A percentile compares a stretch with the other conserved stretches of the same genome.
phyloP scores from a whole-genome alignment of 2,329 filamentous ascomycete species.

The Diplodia sapinea region DNA sequence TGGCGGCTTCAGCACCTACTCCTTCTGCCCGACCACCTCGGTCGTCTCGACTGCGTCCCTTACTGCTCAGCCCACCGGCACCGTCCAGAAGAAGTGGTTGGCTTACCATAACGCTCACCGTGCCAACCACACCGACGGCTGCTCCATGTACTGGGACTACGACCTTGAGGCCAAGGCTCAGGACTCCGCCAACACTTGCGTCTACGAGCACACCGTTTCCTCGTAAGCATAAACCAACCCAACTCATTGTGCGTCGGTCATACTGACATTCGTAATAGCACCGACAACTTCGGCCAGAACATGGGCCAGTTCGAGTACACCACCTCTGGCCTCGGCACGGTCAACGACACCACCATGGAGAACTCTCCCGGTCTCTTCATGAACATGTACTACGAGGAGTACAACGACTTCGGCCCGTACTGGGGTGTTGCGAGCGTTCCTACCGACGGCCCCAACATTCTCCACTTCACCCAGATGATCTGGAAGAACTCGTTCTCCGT shows the following conservation, averaged over 20 bases:
- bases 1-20: conserved; percentile 34
- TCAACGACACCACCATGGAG: conserved; percentile 63
- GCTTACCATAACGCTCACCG: conserved; percentile 88
- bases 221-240: background rate
- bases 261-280: conserved; percentile 41
- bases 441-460: conserved; percentile 37
- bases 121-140: conserved; percentile 72
- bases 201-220: conserved; percentile 65
- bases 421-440: conserved; percentile 8
- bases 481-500: conserved; percentile 48
- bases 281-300: conserved; percentile 81
- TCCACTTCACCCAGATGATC: conserved; percentile 47
- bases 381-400: conserved; percentile 37
- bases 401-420: conserved; percentile 38
- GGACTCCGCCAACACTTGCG: conserved; percentile 68
- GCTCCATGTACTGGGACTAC: conserved; percentile 68
- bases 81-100: conserved; percentile 51
- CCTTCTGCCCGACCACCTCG: conserved; percentile 30
- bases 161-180: conserved; percentile 68
- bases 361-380: conserved; percentile 58
- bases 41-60: background rate
- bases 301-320: conserved; percentile 81
- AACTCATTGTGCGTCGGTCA: background rate
- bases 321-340: conserved; percentile 68
- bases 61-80: conserved; percentile 31